phyloP scores from a whole-genome alignment of 2,329 filamentous ascomycete genomes.

The Magnaporthiopsis poae region DNA sequence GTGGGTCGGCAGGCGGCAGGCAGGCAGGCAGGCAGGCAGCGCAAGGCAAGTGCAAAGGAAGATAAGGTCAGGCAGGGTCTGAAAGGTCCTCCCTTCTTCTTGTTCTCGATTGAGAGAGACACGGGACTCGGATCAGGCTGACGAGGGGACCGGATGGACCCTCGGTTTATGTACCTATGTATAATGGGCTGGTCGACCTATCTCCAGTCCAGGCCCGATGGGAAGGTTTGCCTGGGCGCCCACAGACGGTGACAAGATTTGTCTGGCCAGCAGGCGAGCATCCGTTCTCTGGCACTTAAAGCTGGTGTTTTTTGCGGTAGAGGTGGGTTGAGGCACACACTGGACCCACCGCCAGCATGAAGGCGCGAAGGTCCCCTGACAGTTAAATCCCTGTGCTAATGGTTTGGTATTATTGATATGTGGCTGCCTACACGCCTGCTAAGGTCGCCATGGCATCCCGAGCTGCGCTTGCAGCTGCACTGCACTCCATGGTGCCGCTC shows the following conservation, averaged over 20 bases:
- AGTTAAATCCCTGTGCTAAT: neutral
- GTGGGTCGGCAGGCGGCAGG: neutral
- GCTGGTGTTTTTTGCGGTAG: neutral
- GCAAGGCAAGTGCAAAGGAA: neutral
- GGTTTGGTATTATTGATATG: neutral
- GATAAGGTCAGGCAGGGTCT: neutral
- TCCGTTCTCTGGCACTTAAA: neutral
- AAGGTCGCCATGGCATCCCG: neutral
- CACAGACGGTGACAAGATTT: neutral
- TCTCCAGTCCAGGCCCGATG: neutral
- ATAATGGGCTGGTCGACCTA: neutral
- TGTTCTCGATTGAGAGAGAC: neutral
- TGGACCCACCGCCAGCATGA: neutral
- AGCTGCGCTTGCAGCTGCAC: too few relatives aligned
- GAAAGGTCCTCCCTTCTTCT: neutral
- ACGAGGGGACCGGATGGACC: neutral
- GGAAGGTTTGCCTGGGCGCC: neutral
- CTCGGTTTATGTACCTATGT: neutral
- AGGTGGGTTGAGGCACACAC: neutral
- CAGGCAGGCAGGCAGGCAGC: neutral
- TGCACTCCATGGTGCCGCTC: too few relatives aligned
- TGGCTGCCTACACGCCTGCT: neutral
- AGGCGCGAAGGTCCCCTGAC: neutral
- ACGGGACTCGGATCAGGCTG: neutral
- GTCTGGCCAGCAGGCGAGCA: neutral